phyloP scores from a whole-genome alignment of 148 eudicot species.

The Chenopodium album region DNA sequence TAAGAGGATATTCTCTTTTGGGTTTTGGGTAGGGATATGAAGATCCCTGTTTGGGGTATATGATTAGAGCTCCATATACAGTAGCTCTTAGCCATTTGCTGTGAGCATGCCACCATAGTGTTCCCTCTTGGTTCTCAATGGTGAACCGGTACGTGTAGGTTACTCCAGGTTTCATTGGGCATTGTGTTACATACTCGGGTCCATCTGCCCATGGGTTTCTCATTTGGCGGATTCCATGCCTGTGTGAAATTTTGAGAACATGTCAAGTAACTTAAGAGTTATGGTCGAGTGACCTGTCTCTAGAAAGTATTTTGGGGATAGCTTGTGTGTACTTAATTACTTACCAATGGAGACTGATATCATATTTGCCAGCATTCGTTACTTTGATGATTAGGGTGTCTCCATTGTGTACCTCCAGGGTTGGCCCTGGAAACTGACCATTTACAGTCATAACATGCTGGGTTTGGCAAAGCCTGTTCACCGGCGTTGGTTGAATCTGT shows the following conservation, averaged over 20 bases:
- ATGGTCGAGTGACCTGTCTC: background rate
- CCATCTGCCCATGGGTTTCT: slow-evolving; percentile 97
- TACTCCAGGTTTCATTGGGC: slow-evolving; percentile 83
- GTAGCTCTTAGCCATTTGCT: slow-evolving; percentile 92
- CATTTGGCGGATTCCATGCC: slow-evolving; percentile 90
- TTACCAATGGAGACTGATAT: slow-evolving; percentile 88
- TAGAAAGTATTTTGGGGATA: background rate
- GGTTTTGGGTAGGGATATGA: slow-evolving; percentile 72
- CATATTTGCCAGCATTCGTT: slow-evolving; percentile 59
- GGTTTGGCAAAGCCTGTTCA: slow-evolving; percentile 71
- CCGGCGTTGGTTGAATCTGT: slow-evolving; percentile 69
- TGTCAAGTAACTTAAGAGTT: background rate
- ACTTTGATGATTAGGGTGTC: slow-evolving; percentile 67
- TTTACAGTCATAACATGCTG: slow-evolving; percentile 66
- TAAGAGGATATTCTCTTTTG: slow-evolving; percentile 57
- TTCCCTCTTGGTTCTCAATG: slow-evolving; percentile 77
- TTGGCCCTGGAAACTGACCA: slow-evolving; percentile 87
- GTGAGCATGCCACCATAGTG: slow-evolving; percentile 98
- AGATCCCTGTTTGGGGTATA: slow-evolving; percentile 62
- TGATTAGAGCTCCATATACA: slow-evolving; percentile 80
- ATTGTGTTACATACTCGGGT: slow-evolving; percentile 86
- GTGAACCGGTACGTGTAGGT: slow-evolving; percentile 76
- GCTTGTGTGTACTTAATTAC: background rate
- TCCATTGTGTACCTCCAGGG: slow-evolving; percentile 62
- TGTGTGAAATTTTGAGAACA: slow-evolving; percentile 23